Evolutionary conservation across 768 basidiomycete genomes (phyloP).

Genomic region (Lactifluus piperatus): DNA sequence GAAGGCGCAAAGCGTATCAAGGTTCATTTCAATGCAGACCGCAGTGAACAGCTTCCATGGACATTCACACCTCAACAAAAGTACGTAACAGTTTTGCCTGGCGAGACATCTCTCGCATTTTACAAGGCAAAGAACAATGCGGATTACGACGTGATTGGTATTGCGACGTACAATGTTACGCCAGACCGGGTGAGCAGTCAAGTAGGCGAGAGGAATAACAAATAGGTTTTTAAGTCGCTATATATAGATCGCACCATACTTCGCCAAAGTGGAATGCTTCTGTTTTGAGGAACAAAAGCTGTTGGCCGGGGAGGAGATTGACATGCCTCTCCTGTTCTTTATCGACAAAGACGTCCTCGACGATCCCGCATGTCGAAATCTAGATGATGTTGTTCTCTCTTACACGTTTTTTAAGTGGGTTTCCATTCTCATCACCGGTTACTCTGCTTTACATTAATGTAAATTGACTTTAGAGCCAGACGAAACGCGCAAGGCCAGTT

Average conservation of each 20-base stretch:
- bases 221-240: background rate
- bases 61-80: constrained; percentile 86
- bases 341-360: constrained; percentile 96
- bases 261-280: constrained; percentile 99
- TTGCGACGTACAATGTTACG: constrained; percentile 98
- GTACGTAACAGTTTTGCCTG: constrained; percentile 83
- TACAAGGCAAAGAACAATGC: constrained; percentile 88
- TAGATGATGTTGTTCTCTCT: constrained; percentile 88
- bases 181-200: constrained; percentile 74
- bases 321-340: constrained; percentile 97
- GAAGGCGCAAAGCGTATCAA: constrained; percentile 68
- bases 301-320: constrained; percentile 91
- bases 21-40: constrained; percentile 94
- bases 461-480: constrained; percentile 66
- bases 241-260: constrained; percentile 93
- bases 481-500: constrained; percentile 78
- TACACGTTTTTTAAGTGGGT: constrained; percentile 96
- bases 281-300: constrained; percentile 98
- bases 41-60: constrained; percentile 87
- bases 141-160: constrained; percentile 86
- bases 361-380: constrained; percentile 76
- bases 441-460: background rate
- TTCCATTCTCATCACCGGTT: background rate
- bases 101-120: constrained; percentile 94
- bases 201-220: background rate